Percentiles rank a stretch among this genome's conserved stretches.
phyloP scores from a whole-genome alignment of 1,284 basidiomycete species.

The Melampsora americana region DNA sequence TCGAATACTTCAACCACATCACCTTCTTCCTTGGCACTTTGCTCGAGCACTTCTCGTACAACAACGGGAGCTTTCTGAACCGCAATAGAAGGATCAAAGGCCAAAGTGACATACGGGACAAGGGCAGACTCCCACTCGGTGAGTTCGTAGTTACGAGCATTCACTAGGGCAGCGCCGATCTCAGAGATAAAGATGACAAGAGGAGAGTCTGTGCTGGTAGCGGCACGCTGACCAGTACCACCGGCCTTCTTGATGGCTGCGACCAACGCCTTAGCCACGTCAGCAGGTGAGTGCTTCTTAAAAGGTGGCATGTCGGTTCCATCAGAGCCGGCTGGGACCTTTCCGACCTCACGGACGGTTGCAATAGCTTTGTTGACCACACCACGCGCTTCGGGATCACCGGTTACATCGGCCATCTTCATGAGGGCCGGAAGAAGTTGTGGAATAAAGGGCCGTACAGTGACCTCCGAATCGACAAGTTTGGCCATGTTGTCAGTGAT shows the following conservation, averaged over 20 bases:
- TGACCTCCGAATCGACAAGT: constrained; percentile 90
- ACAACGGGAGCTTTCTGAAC: constrained; percentile 68
- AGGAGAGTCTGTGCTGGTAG: constrained; percentile 54
- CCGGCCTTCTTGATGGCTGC: constrained; percentile 80
- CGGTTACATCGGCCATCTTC: constrained; percentile 86
- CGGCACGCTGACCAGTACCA: constrained; percentile 55
- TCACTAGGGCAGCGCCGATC: constrained; percentile 80
- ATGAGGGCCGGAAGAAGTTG: constrained; percentile 89
- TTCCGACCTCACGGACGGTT: constrained; percentile 86
- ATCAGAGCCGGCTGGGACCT: constrained; percentile 73
- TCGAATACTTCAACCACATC: constrained; percentile 69
- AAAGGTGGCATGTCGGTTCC: constrained; percentile 82
- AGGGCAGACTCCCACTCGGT: constrained; percentile 77
- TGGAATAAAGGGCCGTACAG: constrained; percentile 92
- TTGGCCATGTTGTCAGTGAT: constrained; percentile 99
- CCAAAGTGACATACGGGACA: constrained; percentile 71
- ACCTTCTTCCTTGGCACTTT: constrained; percentile 74
- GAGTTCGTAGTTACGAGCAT: constrained; percentile 85
- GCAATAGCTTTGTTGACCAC: constrained; percentile 83
- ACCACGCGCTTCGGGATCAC: constrained; percentile 90
- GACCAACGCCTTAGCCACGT: constrained; percentile 66
- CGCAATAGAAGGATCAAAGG: constrained; percentile 57
- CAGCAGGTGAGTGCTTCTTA: constrained; percentile 68
- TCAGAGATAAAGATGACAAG: constrained; percentile 70
- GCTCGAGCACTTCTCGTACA: constrained; percentile 80